phyloP scores from a whole-genome alignment of 192 early-diverging fungal genomes.

The Phlyctochytrium bullatum region DNA sequence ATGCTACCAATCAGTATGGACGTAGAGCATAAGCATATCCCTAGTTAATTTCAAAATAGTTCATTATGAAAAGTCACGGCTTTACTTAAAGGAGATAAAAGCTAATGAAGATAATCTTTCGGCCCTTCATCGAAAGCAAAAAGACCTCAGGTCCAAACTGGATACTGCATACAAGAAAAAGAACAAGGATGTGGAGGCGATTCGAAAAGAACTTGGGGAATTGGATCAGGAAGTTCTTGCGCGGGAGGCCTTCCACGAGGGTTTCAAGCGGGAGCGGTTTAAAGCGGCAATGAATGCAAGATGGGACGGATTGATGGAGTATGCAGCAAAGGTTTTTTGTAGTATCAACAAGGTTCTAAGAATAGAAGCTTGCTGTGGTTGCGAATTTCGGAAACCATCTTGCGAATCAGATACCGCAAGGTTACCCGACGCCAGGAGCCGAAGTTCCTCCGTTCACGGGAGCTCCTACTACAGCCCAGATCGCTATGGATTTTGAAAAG shows the following conservation, averaged over 20 bases:
- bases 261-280: conserved; percentile 31
- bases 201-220: conserved; percentile 26
- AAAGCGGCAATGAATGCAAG: conserved; percentile 23
- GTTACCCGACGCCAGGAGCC: conserved; percentile 32
- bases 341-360: neutral
- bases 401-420: conserved; percentile 37
- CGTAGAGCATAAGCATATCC: too few relatives aligned
- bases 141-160: conserved; percentile 29
- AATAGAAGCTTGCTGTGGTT: conserved; percentile 24
- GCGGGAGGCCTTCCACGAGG: conserved; percentile 26
- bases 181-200: conserved; percentile 17
- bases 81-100: conserved; percentile 26
- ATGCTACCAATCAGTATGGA: conserved; percentile 9
- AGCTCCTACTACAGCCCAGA: conserved; percentile 8
- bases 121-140: conserved; percentile 18
- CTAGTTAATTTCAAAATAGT: conserved; percentile 12
- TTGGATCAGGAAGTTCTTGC: conserved; percentile 32
- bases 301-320: conserved; percentile 39
- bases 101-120: conserved; percentile 18
- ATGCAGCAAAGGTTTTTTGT: conserved; percentile 22
- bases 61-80: conserved; percentile 28
- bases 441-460: conserved; percentile 21
- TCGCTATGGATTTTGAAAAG: conserved; percentile 18
- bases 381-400: conserved; percentile 40
- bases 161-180: conserved; percentile 27